phyloP scores from a whole-genome alignment of 441 rosid genomes.

The Pelargonium australe region DNA sequence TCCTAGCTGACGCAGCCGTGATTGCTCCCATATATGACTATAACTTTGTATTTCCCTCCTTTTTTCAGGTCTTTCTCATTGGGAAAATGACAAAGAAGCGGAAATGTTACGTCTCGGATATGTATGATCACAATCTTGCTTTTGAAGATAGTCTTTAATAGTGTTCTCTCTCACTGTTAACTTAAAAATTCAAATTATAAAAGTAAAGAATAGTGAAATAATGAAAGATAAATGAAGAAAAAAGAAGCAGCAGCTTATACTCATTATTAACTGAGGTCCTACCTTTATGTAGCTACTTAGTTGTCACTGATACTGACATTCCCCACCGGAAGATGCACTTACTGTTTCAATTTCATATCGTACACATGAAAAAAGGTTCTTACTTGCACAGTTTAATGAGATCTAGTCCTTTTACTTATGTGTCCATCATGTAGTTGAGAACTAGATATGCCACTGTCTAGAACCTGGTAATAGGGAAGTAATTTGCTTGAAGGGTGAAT shows the following conservation, averaged over 20 bases:
- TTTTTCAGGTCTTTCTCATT: conserved; percentile 52
- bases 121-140: conserved; percentile 42
- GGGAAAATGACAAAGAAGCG: conserved; percentile 79
- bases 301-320: neutral
- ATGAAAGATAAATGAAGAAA: neutral
- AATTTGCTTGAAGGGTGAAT: neutral
- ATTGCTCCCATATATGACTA: conserved; percentile 1
- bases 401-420: neutral
- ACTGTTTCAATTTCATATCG: neutral
- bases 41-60: neutral
- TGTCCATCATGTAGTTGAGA: neutral
- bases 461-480: neutral
- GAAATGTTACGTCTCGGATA: conserved; percentile 68
- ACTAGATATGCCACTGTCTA: neutral
- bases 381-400: neutral
- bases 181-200: neutral
- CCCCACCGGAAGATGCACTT: neutral
- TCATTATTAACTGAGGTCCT: neutral
- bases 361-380: neutral
- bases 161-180: neutral
- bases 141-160: neutral
- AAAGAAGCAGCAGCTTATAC: neutral
- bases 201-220: neutral
- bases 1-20: neutral
- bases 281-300: neutral